A percentile compares a stretch with the other conserved stretches of the same genome.
These are phyloP conservation scores for Suillus subaureus DNA, from an alignment of 768 basidiomycete genomes.

Conservation along the genomic window DNA sequence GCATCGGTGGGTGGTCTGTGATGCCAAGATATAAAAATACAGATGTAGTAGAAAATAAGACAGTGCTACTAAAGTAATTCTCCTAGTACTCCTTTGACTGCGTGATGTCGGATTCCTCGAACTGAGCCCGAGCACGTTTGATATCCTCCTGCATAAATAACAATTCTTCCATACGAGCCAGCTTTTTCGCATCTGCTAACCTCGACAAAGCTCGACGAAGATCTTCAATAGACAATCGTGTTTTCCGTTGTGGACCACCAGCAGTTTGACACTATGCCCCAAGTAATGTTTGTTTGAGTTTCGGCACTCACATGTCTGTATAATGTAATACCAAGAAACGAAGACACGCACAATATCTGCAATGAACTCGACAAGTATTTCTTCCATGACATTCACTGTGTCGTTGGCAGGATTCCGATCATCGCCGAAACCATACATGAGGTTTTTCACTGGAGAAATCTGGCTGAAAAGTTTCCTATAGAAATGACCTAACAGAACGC, in stretches of 20 bases:
- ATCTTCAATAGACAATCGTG: conserved; percentile 84
- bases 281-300: conserved; percentile 11
- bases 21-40: conserved; percentile 7
- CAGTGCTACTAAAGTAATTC: not conserved
- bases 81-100: conserved; percentile 49
- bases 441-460: conserved; percentile 60
- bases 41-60: conserved; percentile 12
- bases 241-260: conserved; percentile 67
- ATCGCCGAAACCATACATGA: conserved; percentile 96
- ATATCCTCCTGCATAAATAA: conserved; percentile 95
- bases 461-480: conserved; percentile 12
- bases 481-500: conserved; percentile 33
- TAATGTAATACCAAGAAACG: conserved; percentile 10
- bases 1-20: not conserved
- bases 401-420: conserved; percentile 87
- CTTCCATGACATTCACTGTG: conserved; percentile 90
- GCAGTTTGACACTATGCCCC: conserved; percentile 67
- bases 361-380: conserved; percentile 89
- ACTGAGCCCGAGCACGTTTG: conserved; percentile 82
- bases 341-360: conserved; percentile 75
- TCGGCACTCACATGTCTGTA: conserved; percentile 10
- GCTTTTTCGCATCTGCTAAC: conserved; percentile 89
- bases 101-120: conserved; percentile 57
- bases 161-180: conserved; percentile 90
- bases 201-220: conserved; percentile 77